Conservation (phyloP, 768 basidiomycete species). For the Tricholoma saponaceum region DNA sequence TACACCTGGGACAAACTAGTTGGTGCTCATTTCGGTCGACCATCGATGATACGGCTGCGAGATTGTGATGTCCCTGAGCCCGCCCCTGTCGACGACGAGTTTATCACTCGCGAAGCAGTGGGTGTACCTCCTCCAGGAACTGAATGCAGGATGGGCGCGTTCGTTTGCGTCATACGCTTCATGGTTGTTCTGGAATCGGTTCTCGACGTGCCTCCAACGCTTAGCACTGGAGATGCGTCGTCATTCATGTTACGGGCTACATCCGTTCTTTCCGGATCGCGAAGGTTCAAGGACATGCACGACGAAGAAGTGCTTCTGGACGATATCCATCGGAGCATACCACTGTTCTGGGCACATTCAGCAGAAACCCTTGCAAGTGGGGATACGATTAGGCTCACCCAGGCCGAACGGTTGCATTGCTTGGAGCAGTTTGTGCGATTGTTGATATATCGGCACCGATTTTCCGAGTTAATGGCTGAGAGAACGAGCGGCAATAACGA, state of each 20-base stretch:
- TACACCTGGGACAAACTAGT: slow-evolving; percentile 97
- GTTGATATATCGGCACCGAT: slow-evolving; percentile 86
- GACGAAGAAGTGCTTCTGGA: slow-evolving; percentile 83
- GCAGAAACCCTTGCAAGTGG: slow-evolving; percentile 77
- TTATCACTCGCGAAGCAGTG: slow-evolving; percentile 71
- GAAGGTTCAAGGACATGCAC: slow-evolving; percentile 58
- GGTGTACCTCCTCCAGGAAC: slow-evolving; percentile 64
- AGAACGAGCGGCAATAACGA: slow-evolving; percentile 46
- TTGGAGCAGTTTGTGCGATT: slow-evolving; percentile 84
- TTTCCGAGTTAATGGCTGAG: slow-evolving; percentile 74
- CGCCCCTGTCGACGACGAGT: slow-evolving; percentile 83
- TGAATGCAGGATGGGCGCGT: slow-evolving; percentile 77
- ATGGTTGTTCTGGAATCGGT: slow-evolving; percentile 89
- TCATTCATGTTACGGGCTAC: slow-evolving; percentile 79
- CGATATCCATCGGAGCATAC: slow-evolving; percentile 69
- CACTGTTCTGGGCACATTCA: slow-evolving; percentile 76
- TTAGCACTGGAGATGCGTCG: slow-evolving; percentile 55
- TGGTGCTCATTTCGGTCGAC: slow-evolving; percentile 83
- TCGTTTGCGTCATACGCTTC: slow-evolving; percentile 70
- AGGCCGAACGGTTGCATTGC: slow-evolving; percentile 83
- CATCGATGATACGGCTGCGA: slow-evolving; percentile 78
- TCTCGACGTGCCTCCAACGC: slow-evolving; percentile 74
- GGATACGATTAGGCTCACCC: slow-evolving; percentile 86
- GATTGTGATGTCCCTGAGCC: slow-evolving; percentile 94
- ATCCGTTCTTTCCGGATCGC: slow-evolving; percentile 58